Evolutionary conservation across 805 yeast species (phyloP).

Genomic region (Saturnispora hagleri): DNA sequence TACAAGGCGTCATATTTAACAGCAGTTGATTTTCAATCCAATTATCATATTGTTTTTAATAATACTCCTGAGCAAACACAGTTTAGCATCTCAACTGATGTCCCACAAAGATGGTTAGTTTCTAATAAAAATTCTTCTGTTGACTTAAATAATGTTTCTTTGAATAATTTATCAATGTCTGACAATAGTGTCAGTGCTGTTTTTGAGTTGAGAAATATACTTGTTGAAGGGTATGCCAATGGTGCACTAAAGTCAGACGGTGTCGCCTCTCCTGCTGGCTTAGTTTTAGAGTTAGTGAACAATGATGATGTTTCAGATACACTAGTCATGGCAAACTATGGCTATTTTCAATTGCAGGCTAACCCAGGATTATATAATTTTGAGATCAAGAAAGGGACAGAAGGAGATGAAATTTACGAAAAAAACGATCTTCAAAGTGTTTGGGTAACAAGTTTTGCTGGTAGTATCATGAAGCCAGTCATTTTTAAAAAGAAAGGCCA

Average conservation of each 20-base stretch:
- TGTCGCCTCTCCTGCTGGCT: slow-evolving; percentile 38
- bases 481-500: slow-evolving; percentile 23
- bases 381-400: slow-evolving; percentile 32
- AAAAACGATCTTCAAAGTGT: slow-evolving; percentile 19
- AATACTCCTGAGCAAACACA: slow-evolving; percentile 44
- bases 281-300: slow-evolving; percentile 34
- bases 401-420: slow-evolving; percentile 34
- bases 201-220: slow-evolving; percentile 43
- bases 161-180: slow-evolving; percentile 29
- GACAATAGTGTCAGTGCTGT: slow-evolving; percentile 31
- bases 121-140: slow-evolving; percentile 39
- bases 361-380: slow-evolving; percentile 64
- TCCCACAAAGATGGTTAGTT: slow-evolving; percentile 62
- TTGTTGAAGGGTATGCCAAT: slow-evolving; percentile 64
- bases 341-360: slow-evolving; percentile 73
- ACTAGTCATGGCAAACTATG: slow-evolving; percentile 66
- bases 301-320: slow-evolving; percentile 39
- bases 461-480: slow-evolving; percentile 37
- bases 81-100: slow-evolving; percentile 47
- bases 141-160: slow-evolving; percentile 56
- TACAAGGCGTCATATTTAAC: slow-evolving; percentile 38
- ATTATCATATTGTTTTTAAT: slow-evolving; percentile 31
- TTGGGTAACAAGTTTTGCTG: slow-evolving; percentile 35
- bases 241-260: slow-evolving; percentile 24
- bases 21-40: neutral